Base-by-base conservation (phyloP, 225 moss, liverwort and hornwort genomes). In the Polytrichum formosum region DNA sequence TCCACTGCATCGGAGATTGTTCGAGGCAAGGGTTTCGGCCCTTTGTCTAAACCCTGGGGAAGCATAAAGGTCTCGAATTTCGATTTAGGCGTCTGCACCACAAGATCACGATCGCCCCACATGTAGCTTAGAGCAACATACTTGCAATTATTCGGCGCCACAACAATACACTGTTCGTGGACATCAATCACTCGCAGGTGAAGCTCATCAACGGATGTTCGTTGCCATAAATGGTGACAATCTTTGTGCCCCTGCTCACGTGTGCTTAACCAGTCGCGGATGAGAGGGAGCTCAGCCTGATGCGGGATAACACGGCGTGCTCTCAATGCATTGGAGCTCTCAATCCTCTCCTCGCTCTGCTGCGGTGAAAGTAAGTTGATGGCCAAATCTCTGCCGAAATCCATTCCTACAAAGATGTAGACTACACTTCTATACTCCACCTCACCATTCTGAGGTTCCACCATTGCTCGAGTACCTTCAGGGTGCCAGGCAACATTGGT, bases 141-240 rank as follows among this genome's bases (percentile, higher is more conserved):
- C 9, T 35, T 35, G 35, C 35, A 35, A 35, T 58, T 30, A 66
- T 33, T 73, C 55, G 66, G 25, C 2, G 23, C 73, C 54, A 18
- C 6, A 33, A 67, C 66, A 55, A 66, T 58, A 7, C 73, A 67
- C 4, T 66, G 58, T 23, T 73, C 66, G 30, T 33, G 31, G 6
- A 67, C 73, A 13, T 73, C 73, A 18, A 73, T 66, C 56, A 73
- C 31, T 5, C 73, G 73, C 26, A 73, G 7, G 5, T 19, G 35
- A 58, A 73, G 66, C 19, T 67, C 37, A 23, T 73, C 73, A 5
- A 73, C 7, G 29, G 55, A 72, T 65, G 54, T 64, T 26, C 55
- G 55, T n/a, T 20, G 65, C 65, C 72, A 72, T 0, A 62, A 6
- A 55, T 72, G 54, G 54, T 72, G 65, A 56, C 65, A 72, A 2